Conservation (phyloP, 306 rosid genomes). For the Sicyos edulis region DNA sequence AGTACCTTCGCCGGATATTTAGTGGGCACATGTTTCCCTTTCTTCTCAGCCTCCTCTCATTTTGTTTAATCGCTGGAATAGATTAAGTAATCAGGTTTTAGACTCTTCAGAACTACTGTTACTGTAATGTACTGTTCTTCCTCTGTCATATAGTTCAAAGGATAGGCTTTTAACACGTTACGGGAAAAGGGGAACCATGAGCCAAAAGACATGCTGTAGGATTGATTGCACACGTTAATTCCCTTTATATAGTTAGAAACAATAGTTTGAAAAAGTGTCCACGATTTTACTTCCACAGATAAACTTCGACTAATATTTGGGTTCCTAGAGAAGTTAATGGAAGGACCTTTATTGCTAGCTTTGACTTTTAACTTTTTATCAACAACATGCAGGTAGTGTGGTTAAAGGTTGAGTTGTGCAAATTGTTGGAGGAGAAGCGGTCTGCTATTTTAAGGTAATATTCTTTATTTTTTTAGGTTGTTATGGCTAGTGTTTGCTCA, state of each 20-base stretch:
- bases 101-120: slow-evolving; percentile 2
- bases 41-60: too few species aligned
- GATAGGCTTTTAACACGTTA: not conserved
- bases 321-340: not conserved
- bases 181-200: not conserved
- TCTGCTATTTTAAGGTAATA: slow-evolving; percentile 77
- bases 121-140: not conserved
- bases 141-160: not conserved
- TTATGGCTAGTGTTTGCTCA: not conserved
- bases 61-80: not conserved
- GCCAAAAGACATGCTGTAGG: slow-evolving; percentile 6
- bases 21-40: not conserved
- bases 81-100: not conserved
- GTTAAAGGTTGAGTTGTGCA: slow-evolving; percentile 85
- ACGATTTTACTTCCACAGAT: not conserved
- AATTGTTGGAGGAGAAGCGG: slow-evolving; percentile 81
- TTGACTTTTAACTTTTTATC: not conserved
- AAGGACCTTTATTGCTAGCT: slow-evolving; percentile 12
- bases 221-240: not conserved
- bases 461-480: slow-evolving; percentile 14
- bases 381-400: slow-evolving; percentile 60
- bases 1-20: not conserved
- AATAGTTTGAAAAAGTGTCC: not conserved
- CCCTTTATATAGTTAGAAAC: not conserved
- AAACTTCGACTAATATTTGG: not conserved